Evolutionary conservation across 2,329 filamentous ascomycete species (phyloP), one percentile per base, ranked within the genome.

Genomic region (Talaromyces rugulosus): DNA sequence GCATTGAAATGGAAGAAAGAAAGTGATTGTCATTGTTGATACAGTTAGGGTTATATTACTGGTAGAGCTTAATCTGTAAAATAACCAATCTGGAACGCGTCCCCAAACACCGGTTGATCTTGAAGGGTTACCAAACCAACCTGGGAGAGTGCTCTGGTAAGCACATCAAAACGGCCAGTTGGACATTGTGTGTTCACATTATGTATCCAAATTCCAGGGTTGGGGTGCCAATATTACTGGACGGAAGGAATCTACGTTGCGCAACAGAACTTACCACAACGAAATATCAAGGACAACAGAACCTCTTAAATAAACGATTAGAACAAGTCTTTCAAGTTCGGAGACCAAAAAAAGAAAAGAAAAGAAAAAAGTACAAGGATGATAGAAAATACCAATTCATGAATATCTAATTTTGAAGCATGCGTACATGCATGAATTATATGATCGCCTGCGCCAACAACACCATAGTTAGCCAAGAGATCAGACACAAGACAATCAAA

Each of bases 401-500:
- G n/a, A 30, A 53, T 44, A 18, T 52, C 36, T 53, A 53, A 53
- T 53, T 47, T 56, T 14, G 36, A 50, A 16, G 12, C 12, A 40
- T 58, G 34, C 59, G 47, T 55, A 58, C 27, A 31, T 56, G 57
- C 30, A 62, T 58, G 55, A 56, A 62, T 57, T 62, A 59, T 23
- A 52, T 56, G 42, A 59, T 54, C 59, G 58, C 60, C 62, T 66
- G 62, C 62, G 58, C 62, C 60, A 64, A 60, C 58, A 61, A 53
- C 51, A 62, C 56, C 61, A 47, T 54, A 67, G 66, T 67, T 63
- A 67, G 66, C 64, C 62, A 63, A 60, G 63, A 59, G 52, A 65
- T 55, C 63, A 64, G 53, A 63, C 63, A 53, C 57, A 58, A 55
- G 54, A 27, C 50, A 53, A 52, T 23, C 42, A 59, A 42, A 47